phyloP scores from a whole-genome alignment of 2,329 filamentous ascomycete genomes.

The Penicillium polonicum region DNA sequence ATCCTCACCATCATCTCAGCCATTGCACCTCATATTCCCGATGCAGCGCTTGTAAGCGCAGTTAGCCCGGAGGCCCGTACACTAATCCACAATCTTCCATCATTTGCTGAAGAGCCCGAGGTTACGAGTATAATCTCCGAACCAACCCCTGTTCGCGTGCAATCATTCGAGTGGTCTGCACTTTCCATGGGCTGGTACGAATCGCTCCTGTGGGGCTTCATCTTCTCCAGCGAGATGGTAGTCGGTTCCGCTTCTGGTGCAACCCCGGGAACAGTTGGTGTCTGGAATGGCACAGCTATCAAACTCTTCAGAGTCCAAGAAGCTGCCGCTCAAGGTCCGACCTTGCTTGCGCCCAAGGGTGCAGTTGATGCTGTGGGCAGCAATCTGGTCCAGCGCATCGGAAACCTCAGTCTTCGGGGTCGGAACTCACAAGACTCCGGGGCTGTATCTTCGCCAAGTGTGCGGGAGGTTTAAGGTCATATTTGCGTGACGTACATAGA shows the following conservation, averaged over 20 bases:
- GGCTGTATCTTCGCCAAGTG: slow-evolving; percentile 32
- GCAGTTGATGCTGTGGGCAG: slow-evolving; percentile 92
- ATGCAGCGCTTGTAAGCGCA: slow-evolving; percentile 44
- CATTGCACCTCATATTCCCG: slow-evolving; percentile 53
- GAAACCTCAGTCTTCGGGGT: slow-evolving; percentile 66
- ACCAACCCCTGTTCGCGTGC: slow-evolving; percentile 69
- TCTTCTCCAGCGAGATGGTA: slow-evolving; percentile 88
- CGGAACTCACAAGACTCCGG: slow-evolving; percentile 32
- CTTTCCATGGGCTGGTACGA: slow-evolving; percentile 94
- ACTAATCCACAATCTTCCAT: slow-evolving; percentile 44
- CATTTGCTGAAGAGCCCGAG: slow-evolving; percentile 52
- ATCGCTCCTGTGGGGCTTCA: slow-evolving; percentile 86
- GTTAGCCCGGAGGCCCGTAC: slow-evolving; percentile 43
- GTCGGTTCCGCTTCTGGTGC: slow-evolving; percentile 44
- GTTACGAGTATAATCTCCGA: slow-evolving; percentile 69
- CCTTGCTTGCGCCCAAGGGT: slow-evolving; percentile 77
- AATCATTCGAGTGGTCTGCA: slow-evolving; percentile 92
- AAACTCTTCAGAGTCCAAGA: slow-evolving; percentile 89
- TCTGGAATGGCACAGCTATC: slow-evolving; percentile 90
- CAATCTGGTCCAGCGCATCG: slow-evolving; percentile 83
- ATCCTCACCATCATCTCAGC: slow-evolving; percentile 72
- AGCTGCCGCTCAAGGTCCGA: slow-evolving; percentile 74
- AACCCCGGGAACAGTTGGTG: slow-evolving; percentile 79
- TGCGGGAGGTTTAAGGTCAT: slow-evolving; percentile 37
- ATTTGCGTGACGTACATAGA: slow-evolving; percentile 16